Evolutionary conservation across 768 basidiomycete species (phyloP), one percentile per base, ranked within the genome.

Genomic region (Agrocybe praecox): DNA sequence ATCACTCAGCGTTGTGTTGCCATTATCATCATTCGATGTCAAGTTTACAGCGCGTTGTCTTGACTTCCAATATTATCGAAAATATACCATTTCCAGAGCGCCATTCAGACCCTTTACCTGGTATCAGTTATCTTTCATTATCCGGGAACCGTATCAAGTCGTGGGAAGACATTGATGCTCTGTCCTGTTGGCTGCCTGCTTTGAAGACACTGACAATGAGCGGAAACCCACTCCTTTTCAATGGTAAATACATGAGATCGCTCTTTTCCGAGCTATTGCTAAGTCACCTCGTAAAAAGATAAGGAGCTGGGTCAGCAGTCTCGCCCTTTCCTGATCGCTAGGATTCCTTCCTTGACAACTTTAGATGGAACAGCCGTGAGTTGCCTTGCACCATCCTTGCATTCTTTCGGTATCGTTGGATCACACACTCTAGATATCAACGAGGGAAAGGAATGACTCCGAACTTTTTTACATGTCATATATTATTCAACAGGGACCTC

Each of bases 381-480:
- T 55, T 23, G 53, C 40, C 46, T 44, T 44, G 32, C 45, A 46
- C 46, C 43, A 0, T 46, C 12, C 51, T 58, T 32, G 29, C 18
- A 51, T 58, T 34, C 44, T 55, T 49, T 56, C 43, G 50, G 12
- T 15, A 4, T n/a, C 14, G n/a, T 40, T 61, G 23, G 43, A 57
- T 10, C 49, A 58, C 47, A 49, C 49, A 58, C 47, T 47, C 52
- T 58, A 94, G 91, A 83, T 95, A 45, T 82, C 87, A 9, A 60
- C 68, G 9, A 85, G 80, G 60, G 91, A 94, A 68, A 80, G 94
- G 40, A 75, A 72, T n/a, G 94, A 96, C 64, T 84, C 86, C 48
- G 94, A 96, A 70, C 67, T 92, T 22, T 90, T 90, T 67, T 96
- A 94, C 72, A 77, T 94, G 48, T 88, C 90, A 11, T 76, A 79